Base-by-base conservation (phyloP, 768 basidiomycete genomes). In the Fomitopsis pulvina region DNA sequence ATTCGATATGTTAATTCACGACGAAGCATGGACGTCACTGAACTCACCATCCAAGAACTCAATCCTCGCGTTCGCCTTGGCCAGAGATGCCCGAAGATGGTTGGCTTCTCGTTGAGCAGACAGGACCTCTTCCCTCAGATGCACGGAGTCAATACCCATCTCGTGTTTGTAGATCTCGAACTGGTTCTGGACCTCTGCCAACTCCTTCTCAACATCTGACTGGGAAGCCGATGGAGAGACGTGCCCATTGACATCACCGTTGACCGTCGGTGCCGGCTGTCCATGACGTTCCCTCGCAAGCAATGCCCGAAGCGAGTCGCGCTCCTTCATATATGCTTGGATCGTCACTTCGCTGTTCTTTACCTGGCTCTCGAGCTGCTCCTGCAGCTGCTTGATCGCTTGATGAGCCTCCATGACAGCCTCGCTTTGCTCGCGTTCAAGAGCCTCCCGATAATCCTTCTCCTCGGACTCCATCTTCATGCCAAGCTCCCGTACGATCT, bases 361-460 rank as follows among this genome's bases (percentile, higher is more conserved):
- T 67, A 87, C 84, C 66, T 92, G 84, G 34, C 75, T 71, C 54
- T 94, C 90, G 11, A 96, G 71, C 63, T 92, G 85, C 12, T 79
- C 72, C 16, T 83, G 83, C 16, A 97, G 72, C 30, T 83, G 79
- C 51, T 83, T 77, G 58, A 98, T 92, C 1, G 89, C 83, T 47
- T 88, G 83, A 51, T 92, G 87, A 0, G 95, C 95, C 66, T 96
- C 92, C 29, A 78, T 76, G 9, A 98, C 76, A 0, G 92, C 91
- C 58, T 85, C 84, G 24, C 73, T 75, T 57, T 90, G 87, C 61
- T 88, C 89, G 57, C 70, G 75, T 56, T 89, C 82, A 66, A 88
- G 78, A 4, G 68, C 64, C 42, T 81, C 83, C 39, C 77, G 76
- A 56, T 87, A 85, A 22, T 90, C 87, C 55, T 73, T 76, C 66